Evolutionary conservation across 2,329 filamentous ascomycete species (phyloP), one percentile per base, ranked within the genome.

Genomic region (Aspergillus aculeatinus): DNA sequence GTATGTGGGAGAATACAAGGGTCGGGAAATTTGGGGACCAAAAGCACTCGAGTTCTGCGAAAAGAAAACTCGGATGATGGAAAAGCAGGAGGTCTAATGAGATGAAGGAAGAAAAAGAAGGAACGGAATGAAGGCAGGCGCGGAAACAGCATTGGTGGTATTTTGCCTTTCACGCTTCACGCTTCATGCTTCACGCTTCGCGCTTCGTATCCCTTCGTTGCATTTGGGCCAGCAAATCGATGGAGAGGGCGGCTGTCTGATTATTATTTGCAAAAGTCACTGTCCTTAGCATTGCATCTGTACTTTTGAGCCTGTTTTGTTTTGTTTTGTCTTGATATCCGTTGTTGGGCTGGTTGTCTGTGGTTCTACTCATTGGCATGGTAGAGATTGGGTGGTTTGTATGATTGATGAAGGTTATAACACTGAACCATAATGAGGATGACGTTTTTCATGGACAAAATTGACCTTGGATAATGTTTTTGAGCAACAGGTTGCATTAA

Each of bases 1-100:
- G 4, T 75, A 77, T 48, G 76, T 80, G 59, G 73, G 72, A 16
- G 68, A 71, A 48, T 82, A 82, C 60, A 82, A 81, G 58, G 80
- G 80, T 4, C 71, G 72, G 42, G 70, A 73, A 27, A 68, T 78
- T 35, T 82, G 80, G 80, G 80, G 76, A 7, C 65, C 64, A 2
- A 74, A 68, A 19, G 73, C 76, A 4, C 55, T 78, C 59, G 74
- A 76, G 33, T 77, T 71, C 55, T 76, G 75, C 61, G 67, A 71
- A 44, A 67, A 65, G 59, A 70, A 52, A 50, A 60, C 42, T 14
- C 57, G 65, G 48, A 59, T 44, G 39, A 44, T 60, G 50, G 57
- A 61, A 10, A 61, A 58, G 51, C 33, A 52, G 29, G 58, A 58
- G 5, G 29, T 60, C 5, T 59, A 53, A 33, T 65, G 47, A 47